These are phyloP conservation scores for Parathielavia appendiculata DNA, from an alignment of 495 filamentous ascomycete genomes.

Conservation along the genomic window DNA sequence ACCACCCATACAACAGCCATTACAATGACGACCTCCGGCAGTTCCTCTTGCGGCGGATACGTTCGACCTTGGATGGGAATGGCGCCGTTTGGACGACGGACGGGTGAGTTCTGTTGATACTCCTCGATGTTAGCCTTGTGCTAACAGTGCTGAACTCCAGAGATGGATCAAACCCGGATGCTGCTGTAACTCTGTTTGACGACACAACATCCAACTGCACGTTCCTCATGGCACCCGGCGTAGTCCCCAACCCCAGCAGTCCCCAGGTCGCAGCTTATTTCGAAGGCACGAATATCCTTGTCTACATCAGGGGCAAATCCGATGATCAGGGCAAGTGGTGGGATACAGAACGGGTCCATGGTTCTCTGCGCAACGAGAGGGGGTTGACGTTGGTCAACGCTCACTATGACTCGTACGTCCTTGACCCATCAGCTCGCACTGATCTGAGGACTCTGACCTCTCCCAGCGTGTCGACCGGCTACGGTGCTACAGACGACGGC, in stretches of 20 bases:
- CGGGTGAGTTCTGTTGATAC: constrained; percentile 21
- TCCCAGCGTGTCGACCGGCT: constrained; percentile 75
- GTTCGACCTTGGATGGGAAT: constrained; percentile 60
- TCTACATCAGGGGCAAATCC: constrained; percentile 79
- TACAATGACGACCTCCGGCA: constrained; percentile 73
- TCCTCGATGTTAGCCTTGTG: background rate
- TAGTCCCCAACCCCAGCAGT: constrained; percentile 19
- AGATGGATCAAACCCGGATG: constrained; percentile 13
- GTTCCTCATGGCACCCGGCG: constrained; percentile 22
- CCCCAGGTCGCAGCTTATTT: constrained; percentile 60
- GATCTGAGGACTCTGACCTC: constrained; percentile 12
- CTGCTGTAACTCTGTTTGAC: constrained; percentile 62
- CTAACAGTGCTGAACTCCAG: background rate
- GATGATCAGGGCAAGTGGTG: constrained; percentile 65
- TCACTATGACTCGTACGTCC: constrained; percentile 68
- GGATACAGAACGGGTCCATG: constrained; percentile 40
- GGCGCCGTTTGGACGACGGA: constrained; percentile 34
- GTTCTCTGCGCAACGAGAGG: constrained; percentile 48
- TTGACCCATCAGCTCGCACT: background rate
- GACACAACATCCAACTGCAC: constrained; percentile 80
- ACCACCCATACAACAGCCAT: constrained; percentile 83
- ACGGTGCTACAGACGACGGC: constrained; percentile 89
- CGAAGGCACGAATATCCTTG: constrained; percentile 87
- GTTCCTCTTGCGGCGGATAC: constrained; percentile 69
- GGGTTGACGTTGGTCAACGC: constrained; percentile 88